Conservation (phyloP, 164 flowering plant genomes). For the Vitis amurensis region DNA sequence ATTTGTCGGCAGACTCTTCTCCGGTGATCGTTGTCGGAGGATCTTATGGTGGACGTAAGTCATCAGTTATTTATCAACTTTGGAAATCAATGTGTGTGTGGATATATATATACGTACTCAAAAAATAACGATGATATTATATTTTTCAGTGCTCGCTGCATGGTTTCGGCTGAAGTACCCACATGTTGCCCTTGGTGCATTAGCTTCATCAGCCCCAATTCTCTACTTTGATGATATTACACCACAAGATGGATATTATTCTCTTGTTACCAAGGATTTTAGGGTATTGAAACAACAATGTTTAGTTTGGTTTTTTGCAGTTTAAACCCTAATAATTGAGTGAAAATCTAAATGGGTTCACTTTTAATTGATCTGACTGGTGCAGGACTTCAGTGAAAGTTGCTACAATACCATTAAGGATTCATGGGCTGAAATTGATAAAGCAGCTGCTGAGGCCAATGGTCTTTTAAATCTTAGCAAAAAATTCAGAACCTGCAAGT, state of each 20-base stretch:
- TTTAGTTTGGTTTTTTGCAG: too few species aligned
- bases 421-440: conserved; percentile 40
- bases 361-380: too few species aligned
- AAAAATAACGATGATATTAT: too few species aligned
- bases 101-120: too few species aligned
- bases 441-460: conserved; percentile 20
- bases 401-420: conserved; percentile 35
- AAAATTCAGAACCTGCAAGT: conserved; percentile 41
- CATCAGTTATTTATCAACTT: too few species aligned
- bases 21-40: conserved; percentile 6
- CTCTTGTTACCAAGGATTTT: conserved; percentile 44
- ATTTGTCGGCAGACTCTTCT: background rate
- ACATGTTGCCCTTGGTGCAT: conserved; percentile 56
- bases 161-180: conserved; percentile 78
- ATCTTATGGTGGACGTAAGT: conserved; percentile 12
- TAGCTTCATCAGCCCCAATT: conserved; percentile 80
- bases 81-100: too few species aligned
- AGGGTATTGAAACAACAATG: conserved; percentile 23
- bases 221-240: conserved; percentile 60
- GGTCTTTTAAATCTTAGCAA: conserved; percentile 32
- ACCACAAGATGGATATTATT: conserved; percentile 40
- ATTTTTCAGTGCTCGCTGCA: conserved; percentile 59
- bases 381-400: conserved; percentile 35
- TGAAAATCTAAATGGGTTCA: background rate
- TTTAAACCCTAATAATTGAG: too few species aligned